Evolutionary conservation across 176 grass and related monocot genomes (phyloP), one percentile per base, ranked within the genome.

Genomic region (Rhynchospora pubera): DNA sequence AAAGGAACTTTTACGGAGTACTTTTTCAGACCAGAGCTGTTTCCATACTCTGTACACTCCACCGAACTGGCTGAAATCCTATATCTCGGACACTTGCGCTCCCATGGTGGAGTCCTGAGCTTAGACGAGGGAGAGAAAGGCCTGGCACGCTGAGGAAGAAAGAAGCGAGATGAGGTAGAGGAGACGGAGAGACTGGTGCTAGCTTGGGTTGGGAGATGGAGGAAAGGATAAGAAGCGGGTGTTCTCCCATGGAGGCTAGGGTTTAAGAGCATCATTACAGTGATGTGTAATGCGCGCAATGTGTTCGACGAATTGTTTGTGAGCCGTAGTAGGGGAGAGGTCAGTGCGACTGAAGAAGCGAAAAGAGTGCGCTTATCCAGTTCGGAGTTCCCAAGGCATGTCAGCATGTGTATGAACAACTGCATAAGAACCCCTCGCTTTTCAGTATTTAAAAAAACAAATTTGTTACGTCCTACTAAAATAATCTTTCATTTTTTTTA

Each of bases 1-100:
- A 94, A 86, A 43, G 96, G 96, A 71, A 98, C 94, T 69, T 86
- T 90, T 3, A 94, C 52, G 57, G 90, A 94, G 84, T 88, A 86
- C 89, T 93, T 94, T 81, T 82, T 28, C 16, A 87, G 87, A 0
- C 71, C 85, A 5, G 85, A 83, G 63, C 62, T 9, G 44, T 44
- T 46, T 18, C 73, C 81, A 53, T 84, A 88, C 34, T 74, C 86
- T 12, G 71, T 57, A 34, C 51, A 60, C n/a, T 45, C 66, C 19
- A 16, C 57, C 47, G 57, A 64, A 71, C 3, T 62, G 28, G 26
- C 63, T 10, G 83, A 86, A 8, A 82, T 77, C 61, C 78, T 85
- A 24, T 72, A 18, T 18, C 12, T 85, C 59, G 82, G 16, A 82
- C 79, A 24, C 53, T 56, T 24, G 55, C 24, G 13, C 66, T 65